These are phyloP conservation scores for Fabrea salina DNA, from an alignment of 169 alveolate species.

Conservation along the genomic window DNA sequence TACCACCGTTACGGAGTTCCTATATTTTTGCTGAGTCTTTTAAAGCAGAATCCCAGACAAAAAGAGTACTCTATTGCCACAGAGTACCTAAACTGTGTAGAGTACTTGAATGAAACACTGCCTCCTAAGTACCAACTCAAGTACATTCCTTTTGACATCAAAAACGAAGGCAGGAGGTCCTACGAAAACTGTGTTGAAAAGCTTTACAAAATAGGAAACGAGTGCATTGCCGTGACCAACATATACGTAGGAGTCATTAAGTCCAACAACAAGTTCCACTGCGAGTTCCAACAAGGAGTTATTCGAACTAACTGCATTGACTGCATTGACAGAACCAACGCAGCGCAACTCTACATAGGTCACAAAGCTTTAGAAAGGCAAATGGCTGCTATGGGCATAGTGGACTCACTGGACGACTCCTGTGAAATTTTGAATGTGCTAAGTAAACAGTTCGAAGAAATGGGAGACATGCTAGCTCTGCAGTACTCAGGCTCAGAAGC, in stretches of 20 bases:
- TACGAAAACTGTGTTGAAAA: conserved; percentile 30
- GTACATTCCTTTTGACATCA: conserved; percentile 76
- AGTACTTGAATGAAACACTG: conserved; percentile 48
- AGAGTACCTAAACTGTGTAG: conserved; percentile 49
- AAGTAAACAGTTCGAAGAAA: conserved; percentile 32
- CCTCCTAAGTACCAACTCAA: conserved; percentile 47
- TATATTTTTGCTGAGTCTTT: conserved; percentile 57
- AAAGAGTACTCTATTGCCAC: conserved; percentile 63
- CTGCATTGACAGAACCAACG: conserved; percentile 97
- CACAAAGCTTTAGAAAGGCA: conserved; percentile 39
- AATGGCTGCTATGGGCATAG: conserved; percentile 35
- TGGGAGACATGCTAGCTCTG: conserved; percentile 39
- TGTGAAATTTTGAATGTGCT: neutral
- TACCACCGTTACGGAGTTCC: conserved; percentile 71
- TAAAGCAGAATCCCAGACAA: conserved; percentile 58
- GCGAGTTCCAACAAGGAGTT: conserved; percentile 80
- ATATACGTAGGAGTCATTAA: neutral
- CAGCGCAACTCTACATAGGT: conserved; percentile 83
- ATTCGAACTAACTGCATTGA: conserved; percentile 97
- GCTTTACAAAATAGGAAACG: neutral
- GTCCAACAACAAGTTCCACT: neutral
- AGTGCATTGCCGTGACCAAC: neutral
- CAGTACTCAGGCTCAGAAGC: conserved; percentile 42
- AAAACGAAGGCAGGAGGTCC: conserved; percentile 49
- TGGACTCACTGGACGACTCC: neutral